These are phyloP conservation scores for Discostella pseudostelligera DNA, from an alignment of 108 stramenopile species.

Conservation along the genomic window DNA sequence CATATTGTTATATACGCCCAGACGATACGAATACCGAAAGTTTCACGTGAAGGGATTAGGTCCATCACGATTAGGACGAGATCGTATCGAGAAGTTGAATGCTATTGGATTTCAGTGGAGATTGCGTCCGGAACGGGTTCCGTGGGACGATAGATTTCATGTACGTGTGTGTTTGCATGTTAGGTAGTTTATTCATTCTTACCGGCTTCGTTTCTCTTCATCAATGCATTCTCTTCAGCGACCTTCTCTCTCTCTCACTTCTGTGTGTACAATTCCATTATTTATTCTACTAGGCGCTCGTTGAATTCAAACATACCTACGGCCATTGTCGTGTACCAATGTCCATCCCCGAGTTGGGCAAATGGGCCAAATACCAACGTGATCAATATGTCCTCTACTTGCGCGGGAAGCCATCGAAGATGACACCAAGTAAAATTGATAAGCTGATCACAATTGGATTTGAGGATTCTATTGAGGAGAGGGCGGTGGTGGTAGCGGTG, in stretches of 20 bases:
- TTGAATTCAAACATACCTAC: conserved; percentile 32
- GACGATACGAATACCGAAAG: conserved; percentile 38
- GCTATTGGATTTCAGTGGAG: conserved; percentile 45
- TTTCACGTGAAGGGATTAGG: conserved; percentile 32
- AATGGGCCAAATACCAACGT: conserved; percentile 44
- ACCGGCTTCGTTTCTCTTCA: no score
- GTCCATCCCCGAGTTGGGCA: conserved; percentile 30
- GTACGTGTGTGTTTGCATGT: conserved; percentile 8
- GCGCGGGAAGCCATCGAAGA: conserved; percentile 26
- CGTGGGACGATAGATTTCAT: conserved; percentile 34
- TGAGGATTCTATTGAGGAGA: conserved; percentile 28
- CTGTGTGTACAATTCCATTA: conserved; percentile 4
- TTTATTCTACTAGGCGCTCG: conserved; percentile 16
- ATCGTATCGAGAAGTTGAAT: conserved; percentile 40
- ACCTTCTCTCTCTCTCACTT: no score
- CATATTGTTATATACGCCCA: background rate
- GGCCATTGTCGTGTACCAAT: conserved; percentile 40
- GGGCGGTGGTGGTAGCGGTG: background rate
- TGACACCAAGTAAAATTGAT: conserved; percentile 29
- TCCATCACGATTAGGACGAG: conserved; percentile 24
- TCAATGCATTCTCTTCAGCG: no score
- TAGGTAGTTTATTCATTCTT: no score
- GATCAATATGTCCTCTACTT: conserved; percentile 21
- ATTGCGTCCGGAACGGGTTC: conserved; percentile 28
- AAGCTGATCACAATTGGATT: conserved; percentile 28